These are phyloP conservation scores for Neurospora sp. DNA, from an alignment of 495 filamentous ascomycete species.

Conservation along the genomic window DNA sequence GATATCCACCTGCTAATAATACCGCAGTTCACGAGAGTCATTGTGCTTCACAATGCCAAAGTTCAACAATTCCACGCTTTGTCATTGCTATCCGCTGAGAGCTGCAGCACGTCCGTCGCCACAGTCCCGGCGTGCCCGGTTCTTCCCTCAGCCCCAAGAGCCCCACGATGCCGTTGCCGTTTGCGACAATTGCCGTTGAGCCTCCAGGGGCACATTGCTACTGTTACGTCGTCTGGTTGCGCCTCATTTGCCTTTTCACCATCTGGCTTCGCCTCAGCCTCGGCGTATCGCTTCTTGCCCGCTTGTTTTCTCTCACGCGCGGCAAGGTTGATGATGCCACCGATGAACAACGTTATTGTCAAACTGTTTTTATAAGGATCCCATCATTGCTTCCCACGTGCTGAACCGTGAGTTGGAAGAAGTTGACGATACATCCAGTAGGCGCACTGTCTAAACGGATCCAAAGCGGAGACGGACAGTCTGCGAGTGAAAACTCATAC, in stretches of 20 bases:
- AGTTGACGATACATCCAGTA: neutral
- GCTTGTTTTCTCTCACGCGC: neutral
- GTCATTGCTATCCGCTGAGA: neutral
- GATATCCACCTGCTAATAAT: neutral
- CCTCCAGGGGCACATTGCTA: neutral
- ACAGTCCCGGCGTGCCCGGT: neutral
- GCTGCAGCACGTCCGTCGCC: neutral
- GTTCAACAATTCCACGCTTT: neutral
- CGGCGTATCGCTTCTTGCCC: neutral
- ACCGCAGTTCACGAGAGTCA: neutral
- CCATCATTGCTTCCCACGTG: neutral
- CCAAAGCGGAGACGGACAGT: neutral
- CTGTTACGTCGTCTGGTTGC: neutral
- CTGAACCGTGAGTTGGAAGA: neutral
- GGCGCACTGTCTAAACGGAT: neutral
- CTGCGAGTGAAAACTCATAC: neutral
- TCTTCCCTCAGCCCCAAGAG: neutral
- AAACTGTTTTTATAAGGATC: neutral
- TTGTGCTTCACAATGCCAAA: neutral
- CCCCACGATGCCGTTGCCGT: neutral
- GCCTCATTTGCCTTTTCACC: neutral
- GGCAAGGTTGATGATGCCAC: neutral
- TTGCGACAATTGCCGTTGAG: neutral
- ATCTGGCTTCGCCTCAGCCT: neutral
- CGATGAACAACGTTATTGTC: neutral